Evolutionary conservation across 2,329 filamentous ascomycete species (phyloP).

Genomic region (Epichloe festucae): DNA sequence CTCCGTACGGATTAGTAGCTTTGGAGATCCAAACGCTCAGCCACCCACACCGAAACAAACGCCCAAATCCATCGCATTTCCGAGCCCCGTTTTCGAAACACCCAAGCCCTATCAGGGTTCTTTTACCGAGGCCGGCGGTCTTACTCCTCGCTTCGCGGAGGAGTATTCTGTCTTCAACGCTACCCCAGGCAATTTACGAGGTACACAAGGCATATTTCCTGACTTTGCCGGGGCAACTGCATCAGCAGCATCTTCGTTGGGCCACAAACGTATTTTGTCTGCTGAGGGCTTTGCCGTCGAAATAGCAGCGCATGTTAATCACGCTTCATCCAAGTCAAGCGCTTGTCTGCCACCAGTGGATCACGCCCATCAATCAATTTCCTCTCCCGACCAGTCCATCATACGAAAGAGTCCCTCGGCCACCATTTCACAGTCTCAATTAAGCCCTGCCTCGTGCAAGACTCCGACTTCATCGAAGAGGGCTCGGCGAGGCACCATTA

Average conservation of each 20-base stretch:
- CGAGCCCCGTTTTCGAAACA: conserved; percentile 44
- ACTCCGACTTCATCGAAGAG: conserved; percentile 27
- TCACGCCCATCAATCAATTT: conserved; percentile 42
- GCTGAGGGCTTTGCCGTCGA: conserved; percentile 35
- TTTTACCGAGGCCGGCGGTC: conserved; percentile 36
- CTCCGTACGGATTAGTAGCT: conserved; percentile 26
- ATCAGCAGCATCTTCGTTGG: conserved; percentile 20
- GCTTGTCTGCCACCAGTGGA: conserved; percentile 46
- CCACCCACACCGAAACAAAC: conserved; percentile 47
- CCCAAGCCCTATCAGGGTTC: conserved; percentile 35
- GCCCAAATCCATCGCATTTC: conserved; percentile 38
- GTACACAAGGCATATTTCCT: conserved; percentile 30
- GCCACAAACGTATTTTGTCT: conserved; percentile 39
- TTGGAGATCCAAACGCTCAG: conserved; percentile 50
- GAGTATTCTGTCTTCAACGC: conserved; percentile 53
- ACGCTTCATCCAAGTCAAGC: conserved; percentile 41
- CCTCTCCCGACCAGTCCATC: conserved; percentile 37
- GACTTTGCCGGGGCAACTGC: conserved; percentile 27
- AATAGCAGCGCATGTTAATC: conserved; percentile 48
- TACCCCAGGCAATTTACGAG: conserved; percentile 46
- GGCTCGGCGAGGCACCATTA: conserved; percentile 26
- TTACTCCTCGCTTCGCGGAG: conserved; percentile 50
- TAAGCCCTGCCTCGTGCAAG: conserved; percentile 17
- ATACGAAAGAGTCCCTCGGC: conserved; percentile 17
- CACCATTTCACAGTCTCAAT: conserved; percentile 13